Percentiles rank a stretch among this genome's conserved stretches.
Conservation (phyloP, 441 rosid species). For the Biscutella auriculata region DNA sequence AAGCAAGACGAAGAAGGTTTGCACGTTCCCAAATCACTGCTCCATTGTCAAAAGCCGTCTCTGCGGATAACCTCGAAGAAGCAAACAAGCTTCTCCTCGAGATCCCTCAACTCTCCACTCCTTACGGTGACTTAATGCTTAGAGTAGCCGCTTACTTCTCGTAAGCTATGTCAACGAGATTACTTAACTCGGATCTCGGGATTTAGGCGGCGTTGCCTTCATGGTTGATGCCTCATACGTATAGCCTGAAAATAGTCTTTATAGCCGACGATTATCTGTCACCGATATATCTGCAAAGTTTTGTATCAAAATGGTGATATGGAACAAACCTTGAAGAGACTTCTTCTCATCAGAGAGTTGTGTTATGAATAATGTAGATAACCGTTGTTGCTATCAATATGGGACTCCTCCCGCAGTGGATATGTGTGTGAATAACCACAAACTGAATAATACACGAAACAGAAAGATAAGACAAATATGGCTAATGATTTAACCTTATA, state of each 20-base stretch:
- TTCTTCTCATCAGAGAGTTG: no score
- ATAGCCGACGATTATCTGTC: no score
- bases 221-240: slow-evolving; percentile 38
- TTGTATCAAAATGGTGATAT: no score
- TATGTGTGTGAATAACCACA: no score
- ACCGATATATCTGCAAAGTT: no score
- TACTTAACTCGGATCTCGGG: slow-evolving; percentile 77
- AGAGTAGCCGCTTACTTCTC: slow-evolving; percentile 96
- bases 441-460: no score
- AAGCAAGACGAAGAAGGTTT: slow-evolving; percentile 85
- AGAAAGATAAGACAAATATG: no score
- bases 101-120: slow-evolving; percentile 80
- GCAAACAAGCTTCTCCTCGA: slow-evolving; percentile 84
- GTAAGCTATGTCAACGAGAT: slow-evolving; percentile 86
- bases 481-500: no score
- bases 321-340: no score
- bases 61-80: slow-evolving; percentile 74
- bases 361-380: no score
- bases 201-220: slow-evolving; percentile 66
- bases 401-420: no score
- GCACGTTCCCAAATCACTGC: slow-evolving; percentile 75
- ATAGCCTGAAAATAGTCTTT: slow-evolving; percentile 62
- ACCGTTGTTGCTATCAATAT: no score
- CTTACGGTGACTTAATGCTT: slow-evolving; percentile 91
- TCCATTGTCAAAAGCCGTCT: slow-evolving; percentile 91